Percentiles rank a stretch among this genome's conserved stretches.
These are phyloP conservation scores for Gossypium aridum DNA, from an alignment of 441 rosid species.

Conservation along the genomic window DNA sequence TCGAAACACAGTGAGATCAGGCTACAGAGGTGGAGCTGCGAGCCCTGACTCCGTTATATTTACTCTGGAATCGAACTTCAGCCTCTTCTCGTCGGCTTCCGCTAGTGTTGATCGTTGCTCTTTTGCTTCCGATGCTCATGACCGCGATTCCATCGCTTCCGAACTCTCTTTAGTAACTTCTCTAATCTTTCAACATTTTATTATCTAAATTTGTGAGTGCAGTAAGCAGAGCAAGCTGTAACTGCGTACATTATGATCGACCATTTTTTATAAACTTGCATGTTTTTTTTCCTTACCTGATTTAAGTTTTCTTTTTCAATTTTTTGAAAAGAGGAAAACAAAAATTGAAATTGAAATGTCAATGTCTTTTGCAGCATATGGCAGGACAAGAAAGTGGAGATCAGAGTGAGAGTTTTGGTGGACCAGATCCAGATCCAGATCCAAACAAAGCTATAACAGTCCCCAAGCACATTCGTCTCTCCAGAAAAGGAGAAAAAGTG, in stretches of 20 bases:
- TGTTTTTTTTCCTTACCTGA: neutral
- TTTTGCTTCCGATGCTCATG: constrained; percentile 69
- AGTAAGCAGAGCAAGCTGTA: constrained; percentile 10
- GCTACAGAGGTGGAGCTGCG: constrained; percentile 43
- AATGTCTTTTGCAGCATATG: constrained; percentile 43
- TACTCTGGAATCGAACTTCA: constrained; percentile 73
- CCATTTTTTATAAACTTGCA: neutral
- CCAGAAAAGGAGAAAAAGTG: constrained; percentile 49
- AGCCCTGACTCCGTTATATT: constrained; percentile 84
- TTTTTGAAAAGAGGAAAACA: neutral
- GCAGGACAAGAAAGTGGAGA: constrained; percentile 54
- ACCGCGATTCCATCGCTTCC: constrained; percentile 60
- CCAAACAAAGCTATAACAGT: constrained; percentile 49
- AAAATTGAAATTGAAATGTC: constrained; percentile 13
- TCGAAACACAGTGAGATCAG: constrained; percentile 33
- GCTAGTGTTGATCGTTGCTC: constrained; percentile 92
- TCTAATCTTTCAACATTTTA: neutral
- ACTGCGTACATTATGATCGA: constrained; percentile 1
- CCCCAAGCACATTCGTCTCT: constrained; percentile 44
- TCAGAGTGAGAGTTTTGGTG: constrained; percentile 43
- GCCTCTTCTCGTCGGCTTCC: constrained; percentile 84
- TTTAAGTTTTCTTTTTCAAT: neutral
- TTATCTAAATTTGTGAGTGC: neutral
- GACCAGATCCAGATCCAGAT: constrained; percentile 70
- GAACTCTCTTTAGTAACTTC: constrained; percentile 55